Percentiles rank a stretch among this genome's conserved stretches.
These are phyloP conservation scores for Aspergillus sclerotiicarbonarius DNA, from an alignment of 495 filamentous ascomycete species.

Conservation along the genomic window DNA sequence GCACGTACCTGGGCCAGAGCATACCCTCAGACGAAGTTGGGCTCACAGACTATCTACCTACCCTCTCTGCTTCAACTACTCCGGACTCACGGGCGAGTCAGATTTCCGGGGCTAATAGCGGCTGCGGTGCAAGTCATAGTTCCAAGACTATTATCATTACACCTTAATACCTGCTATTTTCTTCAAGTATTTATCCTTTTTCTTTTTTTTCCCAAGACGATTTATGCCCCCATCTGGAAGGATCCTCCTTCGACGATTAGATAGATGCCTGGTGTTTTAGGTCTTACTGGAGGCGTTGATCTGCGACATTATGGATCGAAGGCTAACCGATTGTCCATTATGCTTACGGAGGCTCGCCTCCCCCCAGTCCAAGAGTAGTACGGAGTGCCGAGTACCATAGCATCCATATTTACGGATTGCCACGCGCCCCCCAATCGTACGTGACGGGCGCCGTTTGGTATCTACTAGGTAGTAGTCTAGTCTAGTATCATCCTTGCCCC, in stretches of 20 bases:
- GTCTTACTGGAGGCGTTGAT: not conserved
- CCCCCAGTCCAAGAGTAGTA: slow-evolving; percentile 2
- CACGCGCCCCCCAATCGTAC: slow-evolving; percentile 16
- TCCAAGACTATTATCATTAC: not conserved
- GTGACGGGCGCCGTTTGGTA: slow-evolving; percentile 7
- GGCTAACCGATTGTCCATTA: not conserved
- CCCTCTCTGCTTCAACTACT: not conserved
- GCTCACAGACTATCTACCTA: not conserved
- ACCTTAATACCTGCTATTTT: not conserved
- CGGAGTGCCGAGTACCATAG: slow-evolving; percentile 9
- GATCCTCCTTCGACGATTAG: not conserved
- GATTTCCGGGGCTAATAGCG: slow-evolving; percentile 18
- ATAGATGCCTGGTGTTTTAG: not conserved
- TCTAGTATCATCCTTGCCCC: not conserved
- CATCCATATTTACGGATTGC: slow-evolving; percentile 14
- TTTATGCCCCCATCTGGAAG: not conserved
- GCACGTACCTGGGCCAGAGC: slow-evolving; percentile 34
- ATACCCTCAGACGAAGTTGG: not conserved
- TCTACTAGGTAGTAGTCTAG: not conserved
- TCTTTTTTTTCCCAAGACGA: not conserved
- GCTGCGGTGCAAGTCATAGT: slow-evolving; percentile 18
- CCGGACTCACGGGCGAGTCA: slow-evolving; percentile 1
- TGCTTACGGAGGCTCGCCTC: slow-evolving; percentile 3
- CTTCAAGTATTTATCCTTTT: not conserved
- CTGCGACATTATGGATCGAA: not conserved